Base-by-base conservation (phyloP, 169 alveolate genomes). In the Blepharisma undulans region DNA sequence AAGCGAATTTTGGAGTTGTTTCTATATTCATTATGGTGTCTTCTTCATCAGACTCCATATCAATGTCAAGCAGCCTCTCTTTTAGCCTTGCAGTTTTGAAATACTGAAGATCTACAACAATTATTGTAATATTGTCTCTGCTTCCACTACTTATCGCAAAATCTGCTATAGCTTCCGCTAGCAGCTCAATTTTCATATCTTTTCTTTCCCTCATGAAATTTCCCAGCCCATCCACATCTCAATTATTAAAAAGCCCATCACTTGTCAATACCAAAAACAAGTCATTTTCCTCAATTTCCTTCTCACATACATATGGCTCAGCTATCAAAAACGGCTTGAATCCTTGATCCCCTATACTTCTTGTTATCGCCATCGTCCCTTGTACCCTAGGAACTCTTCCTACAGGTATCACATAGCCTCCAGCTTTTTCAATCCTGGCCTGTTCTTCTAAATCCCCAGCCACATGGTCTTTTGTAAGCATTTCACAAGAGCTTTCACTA, bases 391-490 rank as follows among this genome's bases (percentile, higher is more conserved):
- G 22, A 3, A 19, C 14, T 4, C 36, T 86, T 22, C 72, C 71
- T n/a, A 29, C 71, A n/a, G 32, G 36, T 30, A 86, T 21, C n/a
- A 86, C 72, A 33, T 66, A 60, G n/a, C 91, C 91, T 27, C 91
- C 91, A 3, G 84, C 30, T 19, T 29, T n/a, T 33, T 86, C 80
- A 21, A 86, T 72, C 36, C 91, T 61, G 27, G 30, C 36, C n/a
- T 71, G 30, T 86, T 86, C 91, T 2, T 71, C 61, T 19, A 72
- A 10, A 71, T 27, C 30, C 7, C 30, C 27, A 2, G 84, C 33
- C 10, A 21, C 30, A 33, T 86, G 91, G 30, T 22, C 84, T 29
- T 61, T 25, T 18, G 74, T 66, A 22, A 86, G n/a, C 27, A 29
- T 8, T 25, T 25, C 59, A 36, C 27, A 71, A 29, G 84, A 30